Base-by-base conservation (phyloP, 345 rosid species). In the Syzygium aqueum region DNA sequence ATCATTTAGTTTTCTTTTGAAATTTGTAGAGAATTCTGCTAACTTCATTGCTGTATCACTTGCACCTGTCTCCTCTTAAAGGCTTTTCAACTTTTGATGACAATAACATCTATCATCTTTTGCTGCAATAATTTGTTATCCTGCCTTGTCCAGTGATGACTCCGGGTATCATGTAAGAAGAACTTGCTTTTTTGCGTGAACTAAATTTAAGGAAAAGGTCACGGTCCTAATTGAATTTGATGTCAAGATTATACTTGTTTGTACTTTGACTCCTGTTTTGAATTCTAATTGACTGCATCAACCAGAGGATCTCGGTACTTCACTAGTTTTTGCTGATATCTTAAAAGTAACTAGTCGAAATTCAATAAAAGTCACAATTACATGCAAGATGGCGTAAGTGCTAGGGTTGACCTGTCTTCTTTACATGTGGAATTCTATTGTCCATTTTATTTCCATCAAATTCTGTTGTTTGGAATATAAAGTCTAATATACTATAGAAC, bases 401-500 rank as follows among this genome's bases (percentile, higher is more conserved):
- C 7, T 22, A 19, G 49, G 82, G 49, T 37, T 43, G 22, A 33
- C 46, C 82, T 19, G 82, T 73, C 49, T 37, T 73, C 82, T 65
- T 50, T 17, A 21, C n/a, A 73, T 67, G 87, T 4, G 30, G 53
- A n/a, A 46, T n/a, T 67, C 87, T 11, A 86, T 16, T 59, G 19
- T 40, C 46, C 85, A 33, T 33, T 21, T 54, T 54, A 21, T 73
- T 33, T 73, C 80, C 80, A 54, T 84, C 59, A 53, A 51, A 52
- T 87, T 53, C 86, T 7, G 43, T 59, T 85, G 59, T 88, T 30
- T 83, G 82, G 16, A 54, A 61, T 73, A 27, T 5, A 53, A 87
- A 86, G n/a, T 50, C 87, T 54, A n/a, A 86, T 61, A 87, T 91
- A 89, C 92, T 86, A 84, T 30, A 63, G 85, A 73, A 53, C 50